These are phyloP conservation scores for Eucalyptus caleyi DNA, from an alignment of 345 rosid genomes.

Conservation along the genomic window DNA sequence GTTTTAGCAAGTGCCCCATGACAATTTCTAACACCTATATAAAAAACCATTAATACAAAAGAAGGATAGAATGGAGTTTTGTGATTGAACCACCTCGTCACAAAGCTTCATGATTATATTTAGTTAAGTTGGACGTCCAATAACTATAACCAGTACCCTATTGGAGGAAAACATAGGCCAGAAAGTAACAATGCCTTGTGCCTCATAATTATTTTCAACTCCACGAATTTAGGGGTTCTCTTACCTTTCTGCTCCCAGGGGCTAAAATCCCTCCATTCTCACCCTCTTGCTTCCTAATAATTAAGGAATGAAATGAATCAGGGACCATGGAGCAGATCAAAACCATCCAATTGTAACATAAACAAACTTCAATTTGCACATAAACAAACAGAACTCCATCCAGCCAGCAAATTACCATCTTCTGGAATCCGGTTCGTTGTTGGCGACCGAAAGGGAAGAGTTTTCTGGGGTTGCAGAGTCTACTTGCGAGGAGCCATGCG, in stretches of 20 bases:
- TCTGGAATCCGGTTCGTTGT: constrained; percentile 64
- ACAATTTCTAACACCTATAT: neutral
- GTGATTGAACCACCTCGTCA: neutral
- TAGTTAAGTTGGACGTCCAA: neutral
- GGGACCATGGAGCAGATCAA: neutral
- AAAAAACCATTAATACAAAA: neutral
- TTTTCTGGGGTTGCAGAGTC: constrained; percentile 59
- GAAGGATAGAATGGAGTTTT: neutral
- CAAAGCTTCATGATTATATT: neutral
- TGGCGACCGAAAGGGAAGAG: constrained; percentile 51
- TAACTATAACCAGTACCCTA: neutral
- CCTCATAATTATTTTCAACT: too few relatives aligned
- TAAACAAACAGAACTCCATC: neutral
- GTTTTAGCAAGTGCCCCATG: too few relatives aligned
- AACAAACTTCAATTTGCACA: neutral
- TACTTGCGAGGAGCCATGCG: constrained; percentile 12
- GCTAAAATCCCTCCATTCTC: constrained; percentile 75
- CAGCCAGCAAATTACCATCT: constrained; percentile 41
- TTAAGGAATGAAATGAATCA: neutral
- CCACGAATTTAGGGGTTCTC: too few relatives aligned
- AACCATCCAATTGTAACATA: neutral
- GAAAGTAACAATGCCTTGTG: too few relatives aligned
- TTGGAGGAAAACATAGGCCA: neutral
- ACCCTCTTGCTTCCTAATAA: constrained; percentile 44
- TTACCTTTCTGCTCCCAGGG: neutral